A percentile compares a stretch with the other conserved stretches of the same genome.
Conservation (phyloP, 1,284 basidiomycete species). For the Sporisorium iseilematis-ciliati region DNA sequence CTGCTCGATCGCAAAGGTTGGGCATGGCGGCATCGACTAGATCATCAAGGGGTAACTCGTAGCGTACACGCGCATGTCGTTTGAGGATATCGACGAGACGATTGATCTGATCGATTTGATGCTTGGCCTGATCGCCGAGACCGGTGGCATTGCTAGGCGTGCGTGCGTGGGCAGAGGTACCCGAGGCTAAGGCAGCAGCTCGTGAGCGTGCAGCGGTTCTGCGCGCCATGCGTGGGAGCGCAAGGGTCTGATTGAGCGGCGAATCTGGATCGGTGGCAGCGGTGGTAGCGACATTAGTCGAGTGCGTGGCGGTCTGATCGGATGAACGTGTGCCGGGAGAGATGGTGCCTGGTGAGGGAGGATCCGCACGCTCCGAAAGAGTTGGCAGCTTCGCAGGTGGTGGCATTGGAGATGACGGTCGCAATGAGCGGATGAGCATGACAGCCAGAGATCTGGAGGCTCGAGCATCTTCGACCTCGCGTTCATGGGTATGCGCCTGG, state of each 20-base stretch:
- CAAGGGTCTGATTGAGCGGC: conserved; percentile 24
- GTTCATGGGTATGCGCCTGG: conserved; percentile 11
- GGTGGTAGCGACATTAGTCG: conserved; percentile 1
- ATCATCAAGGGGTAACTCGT: conserved; percentile 79
- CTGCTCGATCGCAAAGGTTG: conserved; percentile 80
- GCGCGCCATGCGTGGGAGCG: conserved; percentile 35
- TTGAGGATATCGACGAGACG: conserved; percentile 80
- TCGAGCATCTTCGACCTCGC: conserved; percentile 42
- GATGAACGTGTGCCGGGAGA: conserved; percentile 7
- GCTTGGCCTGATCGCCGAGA: conserved; percentile 50
- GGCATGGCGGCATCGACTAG: conserved; percentile 79
- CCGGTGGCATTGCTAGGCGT: conserved; percentile 57
- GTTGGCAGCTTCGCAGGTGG: conserved; percentile 30
- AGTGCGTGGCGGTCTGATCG: neutral
- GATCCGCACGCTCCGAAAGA: conserved; percentile 19
- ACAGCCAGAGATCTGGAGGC: conserved; percentile 40
- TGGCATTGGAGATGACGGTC: conserved; percentile 35
- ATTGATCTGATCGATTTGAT: conserved; percentile 71
- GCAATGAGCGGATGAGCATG: conserved; percentile 45
- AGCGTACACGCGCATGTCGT: conserved; percentile 80
- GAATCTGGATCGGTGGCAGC: conserved; percentile 24
- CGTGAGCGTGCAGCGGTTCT: conserved; percentile 43
- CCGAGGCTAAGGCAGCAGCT: conserved; percentile 44
- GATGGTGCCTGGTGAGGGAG: conserved; percentile 12
- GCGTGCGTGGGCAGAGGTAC: conserved; percentile 42